These are phyloP conservation scores for Eudorina sp. DNA, from an alignment of 139 green algal species.

Conservation along the genomic window DNA sequence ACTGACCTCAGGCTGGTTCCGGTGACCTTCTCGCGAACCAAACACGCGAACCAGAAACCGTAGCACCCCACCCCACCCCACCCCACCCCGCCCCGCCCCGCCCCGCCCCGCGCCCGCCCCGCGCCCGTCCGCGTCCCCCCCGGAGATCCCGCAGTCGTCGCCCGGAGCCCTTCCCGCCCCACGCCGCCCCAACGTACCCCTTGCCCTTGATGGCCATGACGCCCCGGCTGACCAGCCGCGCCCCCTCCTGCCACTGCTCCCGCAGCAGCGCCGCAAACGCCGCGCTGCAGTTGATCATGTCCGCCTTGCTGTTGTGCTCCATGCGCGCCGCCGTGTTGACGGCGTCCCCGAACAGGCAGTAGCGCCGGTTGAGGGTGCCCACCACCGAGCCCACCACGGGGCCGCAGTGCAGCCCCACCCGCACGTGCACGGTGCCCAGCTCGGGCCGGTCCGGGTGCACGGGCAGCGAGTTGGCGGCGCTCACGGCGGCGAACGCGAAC, in stretches of 20 bases:
- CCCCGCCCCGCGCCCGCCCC: too few species aligned
- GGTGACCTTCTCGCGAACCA: too few species aligned
- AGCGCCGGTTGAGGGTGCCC: slow-evolving; percentile 30
- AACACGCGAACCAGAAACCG: too few species aligned
- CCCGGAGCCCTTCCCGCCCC: too few species aligned
- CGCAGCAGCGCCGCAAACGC: slow-evolving; percentile 39
- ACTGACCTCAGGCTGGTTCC: too few species aligned
- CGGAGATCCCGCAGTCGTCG: too few species aligned
- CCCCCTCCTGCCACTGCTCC: slow-evolving; percentile 39
- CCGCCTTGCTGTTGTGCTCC: slow-evolving; percentile 48
- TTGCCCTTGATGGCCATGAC: slow-evolving; percentile 36
- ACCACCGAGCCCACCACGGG: slow-evolving; percentile 48
- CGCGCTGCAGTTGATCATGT: slow-evolving; percentile 38
- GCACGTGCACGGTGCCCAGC: slow-evolving; percentile 36
- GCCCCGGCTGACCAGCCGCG: background rate
- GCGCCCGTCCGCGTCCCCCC: too few species aligned
- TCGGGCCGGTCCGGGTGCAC: slow-evolving; percentile 31
- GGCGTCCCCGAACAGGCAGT: slow-evolving; percentile 59
- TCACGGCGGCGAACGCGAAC: slow-evolving; percentile 24
- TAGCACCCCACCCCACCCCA: too few species aligned
- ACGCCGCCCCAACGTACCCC: too few species aligned
- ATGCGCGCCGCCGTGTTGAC: slow-evolving; percentile 51
- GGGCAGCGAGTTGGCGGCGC: slow-evolving; percentile 2
- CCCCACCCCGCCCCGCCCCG: too few species aligned
- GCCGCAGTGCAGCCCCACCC: slow-evolving; percentile 55